Percentiles rank a stretch among this genome's conserved stretches.
phyloP scores from a whole-genome alignment of 164 flowering plant species.

The Vitis rupestris region DNA sequence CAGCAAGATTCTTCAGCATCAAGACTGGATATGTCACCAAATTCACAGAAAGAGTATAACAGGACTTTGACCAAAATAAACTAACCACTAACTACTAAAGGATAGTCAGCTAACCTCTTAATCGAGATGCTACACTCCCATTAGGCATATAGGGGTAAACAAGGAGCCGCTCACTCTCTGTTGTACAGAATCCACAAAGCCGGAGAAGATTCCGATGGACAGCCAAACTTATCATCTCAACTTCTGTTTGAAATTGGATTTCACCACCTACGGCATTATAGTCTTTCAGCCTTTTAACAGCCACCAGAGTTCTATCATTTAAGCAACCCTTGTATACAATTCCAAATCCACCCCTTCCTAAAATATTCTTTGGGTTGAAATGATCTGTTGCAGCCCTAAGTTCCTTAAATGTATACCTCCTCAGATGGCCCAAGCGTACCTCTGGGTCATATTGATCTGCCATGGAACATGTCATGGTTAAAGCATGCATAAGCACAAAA shows the following conservation, averaged over 20 bases:
- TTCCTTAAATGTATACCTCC: slow-evolving; percentile 74
- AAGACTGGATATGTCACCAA: not conserved
- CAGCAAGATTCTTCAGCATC: too few species aligned
- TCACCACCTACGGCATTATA: slow-evolving; percentile 72
- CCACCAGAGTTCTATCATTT: slow-evolving; percentile 66
- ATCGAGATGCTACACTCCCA: slow-evolving; percentile 79
- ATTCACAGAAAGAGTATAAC: not conserved
- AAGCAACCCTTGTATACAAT: slow-evolving; percentile 78
- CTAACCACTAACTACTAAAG: too few species aligned
- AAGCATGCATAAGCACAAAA: not conserved
- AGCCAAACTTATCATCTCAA: slow-evolving; percentile 78
- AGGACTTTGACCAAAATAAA: too few species aligned
- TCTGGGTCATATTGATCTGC: slow-evolving; percentile 81
- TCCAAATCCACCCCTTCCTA: slow-evolving; percentile 85
- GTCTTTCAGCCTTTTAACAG: slow-evolving; percentile 80
- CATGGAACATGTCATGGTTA: slow-evolving; percentile 1
- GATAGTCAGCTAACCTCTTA: slow-evolving; percentile 43
- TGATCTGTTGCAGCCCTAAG: slow-evolving; percentile 72
- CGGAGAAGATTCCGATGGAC: slow-evolving; percentile 85
- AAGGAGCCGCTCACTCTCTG: slow-evolving; percentile 68
- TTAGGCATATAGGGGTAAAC: slow-evolving; percentile 86
- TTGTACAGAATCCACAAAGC: slow-evolving; percentile 73
- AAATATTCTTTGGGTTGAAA: slow-evolving; percentile 68
- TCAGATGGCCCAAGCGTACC: slow-evolving; percentile 75
- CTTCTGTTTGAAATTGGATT: slow-evolving; percentile 86